These are phyloP conservation scores for Cicer chorassanicum DNA, from an alignment of 306 rosid genomes.

Conservation along the genomic window DNA sequence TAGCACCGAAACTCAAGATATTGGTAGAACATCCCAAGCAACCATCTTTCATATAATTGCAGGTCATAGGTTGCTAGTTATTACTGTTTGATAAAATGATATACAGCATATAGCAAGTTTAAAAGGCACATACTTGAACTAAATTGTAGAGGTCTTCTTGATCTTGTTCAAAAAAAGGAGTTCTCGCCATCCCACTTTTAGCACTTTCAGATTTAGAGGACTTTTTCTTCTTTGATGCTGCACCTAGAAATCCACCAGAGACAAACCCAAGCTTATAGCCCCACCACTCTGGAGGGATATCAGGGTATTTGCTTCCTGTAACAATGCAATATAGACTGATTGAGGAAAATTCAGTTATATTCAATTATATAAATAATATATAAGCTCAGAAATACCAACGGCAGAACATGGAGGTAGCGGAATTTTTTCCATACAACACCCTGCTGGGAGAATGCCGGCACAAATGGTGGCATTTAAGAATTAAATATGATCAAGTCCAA, in stretches of 20 bases:
- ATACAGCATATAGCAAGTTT: not conserved
- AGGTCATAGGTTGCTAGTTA: not conserved
- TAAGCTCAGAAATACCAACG: not conserved
- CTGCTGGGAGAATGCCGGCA: not conserved
- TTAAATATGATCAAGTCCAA: not conserved
- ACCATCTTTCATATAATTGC: constrained; percentile 29
- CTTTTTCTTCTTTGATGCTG: constrained; percentile 65
- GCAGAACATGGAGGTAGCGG: not conserved
- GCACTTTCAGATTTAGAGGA: constrained; percentile 40
- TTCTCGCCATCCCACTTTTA: constrained; percentile 59
- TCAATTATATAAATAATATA: not conserved
- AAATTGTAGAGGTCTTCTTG: constrained; percentile 92
- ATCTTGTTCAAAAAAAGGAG: constrained; percentile 82
- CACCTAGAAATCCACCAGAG: constrained; percentile 92
- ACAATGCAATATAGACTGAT: constrained; percentile 38
- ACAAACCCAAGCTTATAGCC: constrained; percentile 78
- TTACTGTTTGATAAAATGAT: constrained; percentile 17
- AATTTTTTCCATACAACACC: not conserved
- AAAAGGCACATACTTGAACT: constrained; percentile 76
- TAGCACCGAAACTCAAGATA: not conserved
- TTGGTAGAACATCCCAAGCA: constrained; percentile 5
- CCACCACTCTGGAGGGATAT: constrained; percentile 83
- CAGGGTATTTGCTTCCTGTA: constrained; percentile 56
- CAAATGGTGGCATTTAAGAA: not conserved
- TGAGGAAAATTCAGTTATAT: constrained; percentile 28